Percentiles rank a stretch among this genome's conserved stretches.
Evolutionary conservation across 2,329 filamentous ascomycete genomes (phyloP).

Genomic region (Chrysoporthe austroafricana): DNA sequence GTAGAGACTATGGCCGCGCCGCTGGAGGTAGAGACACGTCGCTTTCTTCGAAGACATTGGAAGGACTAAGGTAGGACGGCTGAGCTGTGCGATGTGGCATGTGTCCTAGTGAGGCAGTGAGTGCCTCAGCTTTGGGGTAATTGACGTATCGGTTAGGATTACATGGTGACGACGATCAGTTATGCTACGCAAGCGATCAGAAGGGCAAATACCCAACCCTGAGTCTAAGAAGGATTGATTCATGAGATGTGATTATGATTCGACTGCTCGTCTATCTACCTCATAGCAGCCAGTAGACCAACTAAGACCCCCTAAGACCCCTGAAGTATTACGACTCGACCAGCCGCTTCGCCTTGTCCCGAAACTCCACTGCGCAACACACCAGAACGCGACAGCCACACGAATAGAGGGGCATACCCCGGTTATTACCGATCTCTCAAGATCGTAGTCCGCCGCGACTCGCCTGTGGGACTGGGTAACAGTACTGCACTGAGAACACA

Average conservation of each 20-base stretch:
- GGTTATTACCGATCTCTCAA: background rate
- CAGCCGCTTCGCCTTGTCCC: background rate
- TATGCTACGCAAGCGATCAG: no score
- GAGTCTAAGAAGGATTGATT: background rate
- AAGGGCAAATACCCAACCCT: background rate
- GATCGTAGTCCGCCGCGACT: background rate
- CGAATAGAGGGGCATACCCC: no score
- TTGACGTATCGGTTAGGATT: background rate
- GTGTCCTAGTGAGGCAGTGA: background rate
- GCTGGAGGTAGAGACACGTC: background rate
- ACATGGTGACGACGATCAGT: background rate
- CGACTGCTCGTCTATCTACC: background rate
- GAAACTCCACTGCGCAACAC: background rate
- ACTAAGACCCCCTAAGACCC: background rate
- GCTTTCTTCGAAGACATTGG: background rate
- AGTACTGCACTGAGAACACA: background rate
- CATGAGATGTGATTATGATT: background rate
- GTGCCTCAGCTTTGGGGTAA: background rate
- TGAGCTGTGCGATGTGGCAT: background rate
- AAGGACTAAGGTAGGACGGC: no score
- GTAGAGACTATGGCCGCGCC: background rate
- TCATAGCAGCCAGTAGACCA: background rate
- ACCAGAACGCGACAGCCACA: no score
- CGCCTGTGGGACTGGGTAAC: background rate
- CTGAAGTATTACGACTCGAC: background rate